A percentile compares a stretch with the other conserved stretches of the same genome.
Conservation (phyloP, 768 basidiomycete species). For the Psilocybe azurescens region DNA sequence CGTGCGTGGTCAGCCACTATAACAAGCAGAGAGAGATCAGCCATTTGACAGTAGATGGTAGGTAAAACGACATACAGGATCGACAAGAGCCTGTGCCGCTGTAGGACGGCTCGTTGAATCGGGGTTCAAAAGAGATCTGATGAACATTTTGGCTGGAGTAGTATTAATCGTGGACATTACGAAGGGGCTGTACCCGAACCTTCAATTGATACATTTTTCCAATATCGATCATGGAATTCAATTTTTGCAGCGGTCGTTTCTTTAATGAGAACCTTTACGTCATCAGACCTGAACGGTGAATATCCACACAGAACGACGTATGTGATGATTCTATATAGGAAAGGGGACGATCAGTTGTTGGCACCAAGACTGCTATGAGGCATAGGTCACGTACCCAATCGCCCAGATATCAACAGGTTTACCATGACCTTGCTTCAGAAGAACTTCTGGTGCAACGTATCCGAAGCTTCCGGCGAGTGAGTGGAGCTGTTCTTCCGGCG, state of each 20-base stretch:
- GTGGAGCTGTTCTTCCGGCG: constrained; percentile 70
- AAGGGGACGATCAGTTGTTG: constrained; percentile 1
- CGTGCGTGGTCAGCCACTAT: constrained; percentile 78
- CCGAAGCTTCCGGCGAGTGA: constrained; percentile 84
- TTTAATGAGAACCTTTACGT: constrained; percentile 71
- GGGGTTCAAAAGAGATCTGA: constrained; percentile 69
- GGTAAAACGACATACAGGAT: constrained; percentile 54
- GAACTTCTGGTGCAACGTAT: constrained; percentile 91
- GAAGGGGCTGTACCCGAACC: constrained; percentile 45
- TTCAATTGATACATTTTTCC: constrained; percentile 85
- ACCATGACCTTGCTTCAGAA: constrained; percentile 83
- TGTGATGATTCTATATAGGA: constrained; percentile 75
- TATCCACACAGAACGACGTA: constrained; percentile 97
- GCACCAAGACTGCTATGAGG: background rate
- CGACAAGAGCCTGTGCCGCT: constrained; percentile 68
- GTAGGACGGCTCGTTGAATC: constrained; percentile 77
- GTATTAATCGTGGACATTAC: background rate
- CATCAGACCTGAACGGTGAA: constrained; percentile 90
- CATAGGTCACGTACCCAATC: constrained; percentile 66
- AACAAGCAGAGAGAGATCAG: background rate
- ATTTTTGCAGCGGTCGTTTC: constrained; percentile 89
- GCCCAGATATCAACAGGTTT: constrained; percentile 96
- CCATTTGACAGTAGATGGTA: background rate
- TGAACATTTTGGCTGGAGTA: constrained; percentile 82
- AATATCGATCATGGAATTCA: constrained; percentile 93